Conservation (phyloP, 176 grass and related monocot genomes). For the Carex kokanica region DNA sequence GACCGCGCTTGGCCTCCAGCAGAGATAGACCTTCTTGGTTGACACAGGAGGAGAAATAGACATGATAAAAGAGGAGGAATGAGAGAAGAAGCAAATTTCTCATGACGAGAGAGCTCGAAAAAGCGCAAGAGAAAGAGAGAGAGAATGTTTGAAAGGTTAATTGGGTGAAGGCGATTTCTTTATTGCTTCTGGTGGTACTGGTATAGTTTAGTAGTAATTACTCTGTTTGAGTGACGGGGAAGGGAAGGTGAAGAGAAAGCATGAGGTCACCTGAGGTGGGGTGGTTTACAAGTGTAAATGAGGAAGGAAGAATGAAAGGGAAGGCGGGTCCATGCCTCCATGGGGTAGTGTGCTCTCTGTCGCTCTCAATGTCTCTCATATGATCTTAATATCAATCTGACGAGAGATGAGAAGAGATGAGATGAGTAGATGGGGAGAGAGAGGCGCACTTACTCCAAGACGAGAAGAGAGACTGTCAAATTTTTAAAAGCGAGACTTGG, state of each 20-base stretch:
- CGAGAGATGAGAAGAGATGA: neutral
- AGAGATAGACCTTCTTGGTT: slow-evolving; percentile 60
- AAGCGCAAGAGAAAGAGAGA: too few relatives aligned
- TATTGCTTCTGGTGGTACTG: neutral
- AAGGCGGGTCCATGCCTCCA: neutral
- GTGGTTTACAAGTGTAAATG: slow-evolving; percentile 10
- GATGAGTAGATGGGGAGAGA: neutral
- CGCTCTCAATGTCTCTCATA: neutral
- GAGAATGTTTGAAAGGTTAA: slow-evolving; percentile 4
- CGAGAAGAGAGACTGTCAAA: neutral
- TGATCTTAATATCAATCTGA: neutral
- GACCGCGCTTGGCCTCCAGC: slow-evolving; percentile 54
- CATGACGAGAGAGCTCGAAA: neutral
- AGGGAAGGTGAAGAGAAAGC: slow-evolving; percentile 8
- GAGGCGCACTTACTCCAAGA: slow-evolving; percentile 25
- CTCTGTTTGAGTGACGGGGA: slow-evolving; percentile 3
- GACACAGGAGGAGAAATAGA: neutral
- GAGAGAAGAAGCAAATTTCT: slow-evolving; percentile 9
- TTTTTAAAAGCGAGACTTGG: slow-evolving; percentile 6
- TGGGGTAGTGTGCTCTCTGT: neutral
- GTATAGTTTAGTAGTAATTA: neutral
- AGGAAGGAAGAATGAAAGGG: neutral
- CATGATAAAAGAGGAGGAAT: neutral
- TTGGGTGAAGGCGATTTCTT: neutral
- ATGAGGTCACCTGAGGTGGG: neutral